Evolutionary conservation across 805 yeast species (phyloP).

Genomic region (Candida tibetensis): DNA sequence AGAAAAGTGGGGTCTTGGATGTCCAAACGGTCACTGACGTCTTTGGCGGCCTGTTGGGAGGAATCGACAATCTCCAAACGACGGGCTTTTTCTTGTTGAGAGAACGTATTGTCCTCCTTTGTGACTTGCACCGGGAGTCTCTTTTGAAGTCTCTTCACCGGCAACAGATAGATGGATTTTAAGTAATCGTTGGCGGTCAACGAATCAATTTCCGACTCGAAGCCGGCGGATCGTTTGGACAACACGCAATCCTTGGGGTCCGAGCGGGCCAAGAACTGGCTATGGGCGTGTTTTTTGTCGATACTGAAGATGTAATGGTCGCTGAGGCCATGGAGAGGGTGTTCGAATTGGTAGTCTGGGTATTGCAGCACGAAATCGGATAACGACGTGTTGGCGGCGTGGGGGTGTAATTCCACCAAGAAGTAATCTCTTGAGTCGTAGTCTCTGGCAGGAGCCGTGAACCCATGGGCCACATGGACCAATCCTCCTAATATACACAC

Average conservation of each 20-base stretch:
- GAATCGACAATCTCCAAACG: constrained; percentile 42
- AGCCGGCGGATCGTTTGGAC: constrained; percentile 28
- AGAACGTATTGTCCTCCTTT: constrained; percentile 8
- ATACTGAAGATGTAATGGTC: constrained; percentile 68
- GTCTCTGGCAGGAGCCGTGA: constrained; percentile 34
- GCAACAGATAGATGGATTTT: constrained; percentile 52
- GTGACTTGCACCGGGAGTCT: constrained; percentile 54
- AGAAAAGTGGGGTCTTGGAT: constrained; percentile 83
- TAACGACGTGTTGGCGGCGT: constrained; percentile 21
- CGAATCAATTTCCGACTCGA: constrained; percentile 23
- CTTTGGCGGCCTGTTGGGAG: constrained; percentile 43
- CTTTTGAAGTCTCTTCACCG: constrained; percentile 50
- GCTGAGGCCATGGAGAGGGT: constrained; percentile 57
- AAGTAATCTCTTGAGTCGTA: constrained; percentile 55
- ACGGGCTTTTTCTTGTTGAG: neutral
- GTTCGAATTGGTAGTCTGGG: constrained; percentile 53
- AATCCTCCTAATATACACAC: constrained; percentile 1
- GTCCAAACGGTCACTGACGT: constrained; percentile 49
- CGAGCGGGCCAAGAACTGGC: constrained; percentile 33
- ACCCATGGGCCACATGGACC: neutral
- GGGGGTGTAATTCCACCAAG: constrained; percentile 48
- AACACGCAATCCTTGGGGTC: constrained; percentile 25
- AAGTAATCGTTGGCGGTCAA: constrained; percentile 29
- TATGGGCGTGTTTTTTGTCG: constrained; percentile 35
- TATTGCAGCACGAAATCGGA: constrained; percentile 35